Percentiles rank a stretch among this genome's conserved stretches.
These are phyloP conservation scores for Hibiscus syriacus DNA, from an alignment of 345 rosid genomes.

Conservation along the genomic window DNA sequence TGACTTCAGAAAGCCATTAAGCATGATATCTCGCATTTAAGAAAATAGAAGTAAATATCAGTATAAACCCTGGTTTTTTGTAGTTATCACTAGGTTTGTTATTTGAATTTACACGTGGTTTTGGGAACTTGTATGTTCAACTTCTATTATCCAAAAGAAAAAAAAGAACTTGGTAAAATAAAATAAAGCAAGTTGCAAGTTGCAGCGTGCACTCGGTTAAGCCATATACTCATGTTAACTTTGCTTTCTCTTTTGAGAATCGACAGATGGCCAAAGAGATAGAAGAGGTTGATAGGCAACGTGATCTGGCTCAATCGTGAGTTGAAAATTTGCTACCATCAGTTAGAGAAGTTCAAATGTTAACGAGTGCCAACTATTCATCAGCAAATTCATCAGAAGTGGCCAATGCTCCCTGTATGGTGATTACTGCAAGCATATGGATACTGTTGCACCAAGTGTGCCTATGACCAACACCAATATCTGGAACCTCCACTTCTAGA, in stretches of 20 bases:
- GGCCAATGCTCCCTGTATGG: constrained; percentile 12
- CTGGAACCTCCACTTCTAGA: constrained; percentile 20
- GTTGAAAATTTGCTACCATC: constrained; percentile 47
- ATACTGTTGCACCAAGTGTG: constrained; percentile 16
- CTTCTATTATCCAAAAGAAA: neutral
- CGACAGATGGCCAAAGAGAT: constrained; percentile 77
- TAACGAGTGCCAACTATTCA: constrained; percentile 34
- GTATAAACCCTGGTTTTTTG: neutral
- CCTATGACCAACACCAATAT: constrained; percentile 18
- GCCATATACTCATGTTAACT: neutral
- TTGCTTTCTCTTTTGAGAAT: neutral
- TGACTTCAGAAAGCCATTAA: neutral
- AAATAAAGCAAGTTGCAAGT: neutral
- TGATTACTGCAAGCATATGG: constrained; percentile 18
- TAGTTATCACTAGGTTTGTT: neutral
- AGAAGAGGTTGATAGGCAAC: constrained; percentile 50
- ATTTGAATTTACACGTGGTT: neutral
- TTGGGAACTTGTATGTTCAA: neutral
- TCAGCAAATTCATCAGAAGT: constrained; percentile 26
- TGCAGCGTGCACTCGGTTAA: neutral
- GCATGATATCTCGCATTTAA: neutral
- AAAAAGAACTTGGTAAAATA: neutral
- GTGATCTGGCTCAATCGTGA: constrained; percentile 62
- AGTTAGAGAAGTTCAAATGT: constrained; percentile 33
- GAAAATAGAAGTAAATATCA: neutral